phyloP scores from a whole-genome alignment of 1,284 basidiomycete species.

The Sphagnurus paluster region DNA sequence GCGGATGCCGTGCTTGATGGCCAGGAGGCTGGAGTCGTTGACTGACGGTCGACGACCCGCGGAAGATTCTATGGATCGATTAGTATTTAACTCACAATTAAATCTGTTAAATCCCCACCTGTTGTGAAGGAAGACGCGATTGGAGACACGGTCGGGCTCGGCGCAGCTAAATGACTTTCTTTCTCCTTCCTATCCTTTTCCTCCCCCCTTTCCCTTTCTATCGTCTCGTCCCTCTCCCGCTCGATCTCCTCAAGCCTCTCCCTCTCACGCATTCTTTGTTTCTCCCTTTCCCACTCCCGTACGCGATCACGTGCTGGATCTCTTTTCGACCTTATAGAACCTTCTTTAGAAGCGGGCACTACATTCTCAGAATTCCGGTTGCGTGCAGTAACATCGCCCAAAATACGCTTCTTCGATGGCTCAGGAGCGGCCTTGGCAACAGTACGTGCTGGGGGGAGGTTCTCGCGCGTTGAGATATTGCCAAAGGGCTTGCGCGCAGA shows the following conservation, averaged over 20 bases:
- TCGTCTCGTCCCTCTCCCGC: constrained; percentile 43
- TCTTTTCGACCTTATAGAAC: constrained; percentile 30
- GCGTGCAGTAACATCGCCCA: constrained; percentile 25
- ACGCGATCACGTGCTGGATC: constrained; percentile 50
- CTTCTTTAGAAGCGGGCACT: constrained; percentile 10
- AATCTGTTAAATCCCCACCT: constrained; percentile 22
- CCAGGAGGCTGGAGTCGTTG: constrained; percentile 31
- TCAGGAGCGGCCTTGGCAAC: constrained; percentile 10
- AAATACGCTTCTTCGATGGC: constrained; percentile 19
- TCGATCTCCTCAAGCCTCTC: constrained; percentile 49
- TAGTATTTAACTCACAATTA: neutral
- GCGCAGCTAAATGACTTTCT: constrained; percentile 20
- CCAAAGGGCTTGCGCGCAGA: constrained; percentile 30
- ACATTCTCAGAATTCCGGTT: constrained; percentile 21
- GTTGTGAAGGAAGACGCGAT: constrained; percentile 30
- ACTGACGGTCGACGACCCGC: constrained; percentile 16
- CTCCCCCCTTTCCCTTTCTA: constrained; percentile 30
- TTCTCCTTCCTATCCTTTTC: constrained; percentile 23
- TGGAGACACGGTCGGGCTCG: constrained; percentile 27
- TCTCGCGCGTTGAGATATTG: constrained; percentile 23
- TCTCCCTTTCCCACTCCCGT: constrained; percentile 59
- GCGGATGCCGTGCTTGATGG: constrained; percentile 66
- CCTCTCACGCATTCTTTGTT: constrained; percentile 55
- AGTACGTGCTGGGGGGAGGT: constrained; percentile 11
- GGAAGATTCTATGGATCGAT: constrained; percentile 8